phyloP scores from a whole-genome alignment of 768 basidiomycete species.

The Auricularia sp. region DNA sequence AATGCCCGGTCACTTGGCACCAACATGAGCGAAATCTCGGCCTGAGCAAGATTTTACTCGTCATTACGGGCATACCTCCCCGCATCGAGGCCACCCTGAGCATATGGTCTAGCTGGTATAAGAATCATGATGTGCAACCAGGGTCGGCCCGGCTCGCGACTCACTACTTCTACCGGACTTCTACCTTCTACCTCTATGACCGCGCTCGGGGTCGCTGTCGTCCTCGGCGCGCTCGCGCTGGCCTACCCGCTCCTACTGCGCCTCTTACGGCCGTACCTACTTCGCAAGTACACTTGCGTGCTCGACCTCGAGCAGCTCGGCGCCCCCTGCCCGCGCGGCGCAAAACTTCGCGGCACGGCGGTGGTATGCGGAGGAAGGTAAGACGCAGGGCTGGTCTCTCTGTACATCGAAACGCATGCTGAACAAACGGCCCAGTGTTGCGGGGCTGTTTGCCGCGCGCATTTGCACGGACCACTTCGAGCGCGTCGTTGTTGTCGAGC shows the following conservation, averaged over 20 bases:
- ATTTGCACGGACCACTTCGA: conserved; percentile 27
- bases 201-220: too few relatives aligned
- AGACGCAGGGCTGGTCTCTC: not conserved
- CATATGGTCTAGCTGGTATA: too few relatives aligned
- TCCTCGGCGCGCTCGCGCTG: too few relatives aligned
- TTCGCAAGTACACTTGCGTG: not conserved
- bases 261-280: not conserved
- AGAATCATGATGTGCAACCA: too few relatives aligned
- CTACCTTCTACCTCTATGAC: too few relatives aligned
- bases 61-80: too few relatives aligned
- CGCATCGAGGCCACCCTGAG: too few relatives aligned
- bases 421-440: conserved; percentile 14
- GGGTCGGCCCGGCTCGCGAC: too few relatives aligned
- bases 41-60: too few relatives aligned
- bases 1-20: too few relatives aligned
- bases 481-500: conserved; percentile 23
- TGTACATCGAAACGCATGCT: not conserved
- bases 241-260: not conserved
- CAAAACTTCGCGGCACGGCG: not conserved
- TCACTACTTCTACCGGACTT: too few relatives aligned
- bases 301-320: not conserved
- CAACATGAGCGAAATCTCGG: too few relatives aligned
- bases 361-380: not conserved
- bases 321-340: not conserved
- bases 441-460: conserved; percentile 23